Evolutionary conservation across 1,284 basidiomycete species (phyloP), one percentile per base, ranked within the genome.

Genomic region (Laetiporus sulphureus): DNA sequence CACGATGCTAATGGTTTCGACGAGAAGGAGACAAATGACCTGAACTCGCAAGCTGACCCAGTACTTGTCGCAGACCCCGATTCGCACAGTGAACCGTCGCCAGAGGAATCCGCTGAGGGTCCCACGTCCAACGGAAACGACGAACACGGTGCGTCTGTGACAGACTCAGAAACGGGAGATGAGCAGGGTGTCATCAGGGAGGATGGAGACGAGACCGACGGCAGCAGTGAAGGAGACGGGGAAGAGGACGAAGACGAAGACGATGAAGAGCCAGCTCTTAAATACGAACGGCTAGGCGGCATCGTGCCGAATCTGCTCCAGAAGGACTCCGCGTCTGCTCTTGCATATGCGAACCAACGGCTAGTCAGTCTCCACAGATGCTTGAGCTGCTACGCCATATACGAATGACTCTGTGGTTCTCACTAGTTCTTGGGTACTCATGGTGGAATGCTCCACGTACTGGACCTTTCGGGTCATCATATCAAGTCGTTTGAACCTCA

Each of bases 401-500:
- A 27, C 40, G 40, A 27, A 22, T 33, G 25, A 33, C 27, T 37
- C 27, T 15, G 22, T 41, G 33, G 32, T 52, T 8, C 45, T 38
- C 16, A 8, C 32, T 24, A 92, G 86, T 90, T 82, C 13, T 64
- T 96, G 32, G 94, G 92, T 13, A 98, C 93, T 0, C 93, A 98
- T 60, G 79, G 76, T 37, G 96, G 96, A 24, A 85, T 93, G 56
- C 79, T 98, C 11, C 91, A 96, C 56, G 74, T 97, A 21, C 69
- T 97, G 8, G 86, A 85, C 58, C 73, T 91, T 39, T 66, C 77
- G 18, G 91, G 93, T 7, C 78, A 83, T 46, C 80, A 89, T 38
- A 74, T 95, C 63, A 94, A 92, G 65, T 92, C 90, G 4, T 96
- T 87, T 61, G 83, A 91, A 49, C 88, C 90, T 3, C 96, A 99